Percentiles rank a stretch among this genome's conserved stretches.
Evolutionary conservation across 2,329 filamentous ascomycete species (phyloP).

Genomic region (Lecanosticta acicola): DNA sequence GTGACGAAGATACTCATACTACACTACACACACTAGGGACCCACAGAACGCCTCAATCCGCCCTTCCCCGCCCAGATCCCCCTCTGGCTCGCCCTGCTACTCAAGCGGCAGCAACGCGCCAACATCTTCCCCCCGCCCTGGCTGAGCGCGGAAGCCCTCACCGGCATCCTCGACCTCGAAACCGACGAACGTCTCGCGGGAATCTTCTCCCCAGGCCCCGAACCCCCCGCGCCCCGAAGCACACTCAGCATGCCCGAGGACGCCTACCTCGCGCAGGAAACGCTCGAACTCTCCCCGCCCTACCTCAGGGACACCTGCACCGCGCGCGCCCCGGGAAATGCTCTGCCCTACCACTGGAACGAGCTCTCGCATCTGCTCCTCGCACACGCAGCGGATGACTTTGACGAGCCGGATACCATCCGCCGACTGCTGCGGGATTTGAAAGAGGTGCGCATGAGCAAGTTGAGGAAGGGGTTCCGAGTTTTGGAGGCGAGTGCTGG

Average conservation of each 20-base stretch:
- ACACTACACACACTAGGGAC: conserved; percentile 53
- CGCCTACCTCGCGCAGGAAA: conserved; percentile 24
- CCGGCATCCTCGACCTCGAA: conserved; percentile 73
- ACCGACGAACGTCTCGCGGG: conserved; percentile 60
- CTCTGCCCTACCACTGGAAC: conserved; percentile 91
- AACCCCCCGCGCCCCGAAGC: conserved; percentile 51
- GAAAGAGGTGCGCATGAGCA: conserved; percentile 81
- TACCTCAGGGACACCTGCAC: conserved; percentile 70
- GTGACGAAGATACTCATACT: conserved; percentile 7
- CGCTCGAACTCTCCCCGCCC: conserved; percentile 51
- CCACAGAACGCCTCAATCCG: conserved; percentile 69
- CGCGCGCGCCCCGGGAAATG: conserved; percentile 59
- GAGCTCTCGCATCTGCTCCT: conserved; percentile 84
- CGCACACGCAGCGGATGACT: conserved; percentile 76
- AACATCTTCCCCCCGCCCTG: conserved; percentile 90
- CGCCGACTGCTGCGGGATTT: conserved; percentile 72
- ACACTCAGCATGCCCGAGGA: conserved; percentile 23
- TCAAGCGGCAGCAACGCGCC: conserved; percentile 88
- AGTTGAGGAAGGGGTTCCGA: conserved; percentile 71
- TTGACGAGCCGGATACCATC: conserved; percentile 67
- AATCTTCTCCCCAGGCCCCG: conserved; percentile 72
- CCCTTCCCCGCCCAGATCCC: conserved; percentile 75
- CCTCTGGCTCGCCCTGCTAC: conserved; percentile 88
- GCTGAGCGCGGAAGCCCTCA: conserved; percentile 72
- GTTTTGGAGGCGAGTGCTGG: conserved; percentile 65